Percentiles rank a stretch among this genome's conserved stretches.
Evolutionary conservation across 106 monocot species (phyloP).

Genomic region (Dendrobium chrysotoxum): DNA sequence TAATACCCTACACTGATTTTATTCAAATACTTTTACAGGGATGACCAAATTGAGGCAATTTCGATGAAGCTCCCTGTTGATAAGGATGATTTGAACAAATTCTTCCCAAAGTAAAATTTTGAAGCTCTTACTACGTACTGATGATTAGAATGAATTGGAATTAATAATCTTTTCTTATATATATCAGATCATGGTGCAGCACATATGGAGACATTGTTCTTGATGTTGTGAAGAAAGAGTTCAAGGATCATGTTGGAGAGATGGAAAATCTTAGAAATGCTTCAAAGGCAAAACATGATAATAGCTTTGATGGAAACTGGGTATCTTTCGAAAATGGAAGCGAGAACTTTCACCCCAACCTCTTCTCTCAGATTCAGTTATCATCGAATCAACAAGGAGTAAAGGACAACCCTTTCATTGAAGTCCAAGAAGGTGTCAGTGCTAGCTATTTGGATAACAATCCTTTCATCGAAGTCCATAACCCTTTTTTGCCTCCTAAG

Average conservation of each 20-base stretch:
- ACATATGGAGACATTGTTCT: conserved; percentile 57
- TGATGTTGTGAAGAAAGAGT: conserved; percentile 65
- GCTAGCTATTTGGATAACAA: conserved; percentile 19
- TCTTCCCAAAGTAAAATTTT: conserved; percentile 21
- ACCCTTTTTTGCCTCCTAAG: conserved; percentile 25
- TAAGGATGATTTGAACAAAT: conserved; percentile 21
- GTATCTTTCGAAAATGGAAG: conserved; percentile 40
- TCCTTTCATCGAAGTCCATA: conserved; percentile 29
- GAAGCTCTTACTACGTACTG: background rate
- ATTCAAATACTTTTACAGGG: conserved; percentile 1
- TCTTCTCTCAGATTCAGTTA: conserved; percentile 28
- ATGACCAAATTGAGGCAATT: conserved; percentile 23
- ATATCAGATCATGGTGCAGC: conserved; percentile 62
- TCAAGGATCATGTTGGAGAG: conserved; percentile 67
- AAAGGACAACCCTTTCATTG: background rate
- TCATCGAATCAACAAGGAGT: background rate
- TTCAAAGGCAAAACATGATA: conserved; percentile 10
- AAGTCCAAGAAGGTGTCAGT: background rate
- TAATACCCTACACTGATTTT: background rate
- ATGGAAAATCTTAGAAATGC: conserved; percentile 31
- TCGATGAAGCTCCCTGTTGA: conserved; percentile 22
- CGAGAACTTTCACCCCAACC: conserved; percentile 62
- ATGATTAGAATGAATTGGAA: background rate
- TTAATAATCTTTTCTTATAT: background rate
- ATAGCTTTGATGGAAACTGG: conserved; percentile 19